These are phyloP conservation scores for Cordyceps militaris DNA, from an alignment of 2,329 filamentous ascomycete genomes.

Conservation along the genomic window DNA sequence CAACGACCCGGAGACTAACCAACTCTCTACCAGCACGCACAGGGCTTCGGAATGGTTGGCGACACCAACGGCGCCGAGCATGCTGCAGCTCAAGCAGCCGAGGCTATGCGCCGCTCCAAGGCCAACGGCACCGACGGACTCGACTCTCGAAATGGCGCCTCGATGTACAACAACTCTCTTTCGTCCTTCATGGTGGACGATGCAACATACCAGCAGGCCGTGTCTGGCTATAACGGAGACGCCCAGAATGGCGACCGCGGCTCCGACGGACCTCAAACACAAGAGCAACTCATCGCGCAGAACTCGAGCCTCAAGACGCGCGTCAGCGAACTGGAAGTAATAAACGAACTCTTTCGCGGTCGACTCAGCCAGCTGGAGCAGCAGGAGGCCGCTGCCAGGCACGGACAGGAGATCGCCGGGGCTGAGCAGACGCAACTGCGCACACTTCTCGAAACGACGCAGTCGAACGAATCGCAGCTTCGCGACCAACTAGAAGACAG, in stretches of 20 bases:
- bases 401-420: constrained; percentile 49
- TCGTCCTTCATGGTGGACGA: constrained; percentile 74
- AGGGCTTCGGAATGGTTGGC: constrained; percentile 32
- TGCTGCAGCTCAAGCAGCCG: constrained; percentile 47
- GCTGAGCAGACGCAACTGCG: constrained; percentile 51
- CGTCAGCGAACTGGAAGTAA: constrained; percentile 90
- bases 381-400: constrained; percentile 61
- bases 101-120: constrained; percentile 56
- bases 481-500: constrained; percentile 66
- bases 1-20: not conserved
- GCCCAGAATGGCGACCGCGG: constrained; percentile 52
- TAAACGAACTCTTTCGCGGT: constrained; percentile 75
- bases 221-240: constrained; percentile 46
- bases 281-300: constrained; percentile 70
- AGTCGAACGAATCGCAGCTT: constrained; percentile 37
- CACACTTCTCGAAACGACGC: constrained; percentile 44
- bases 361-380: constrained; percentile 73
- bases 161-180: constrained; percentile 66
- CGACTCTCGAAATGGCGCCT: constrained; percentile 71
- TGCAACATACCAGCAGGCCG: constrained; percentile 54
- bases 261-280: constrained; percentile 65
- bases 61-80: constrained; percentile 55
- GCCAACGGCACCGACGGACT: constrained; percentile 68
- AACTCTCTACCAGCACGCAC: constrained; percentile 24
- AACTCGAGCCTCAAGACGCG: constrained; percentile 90